Evolutionary conservation across 1,284 basidiomycete genomes (phyloP), one percentile per base, ranked within the genome.

Genomic region (Inonotus hispidus): DNA sequence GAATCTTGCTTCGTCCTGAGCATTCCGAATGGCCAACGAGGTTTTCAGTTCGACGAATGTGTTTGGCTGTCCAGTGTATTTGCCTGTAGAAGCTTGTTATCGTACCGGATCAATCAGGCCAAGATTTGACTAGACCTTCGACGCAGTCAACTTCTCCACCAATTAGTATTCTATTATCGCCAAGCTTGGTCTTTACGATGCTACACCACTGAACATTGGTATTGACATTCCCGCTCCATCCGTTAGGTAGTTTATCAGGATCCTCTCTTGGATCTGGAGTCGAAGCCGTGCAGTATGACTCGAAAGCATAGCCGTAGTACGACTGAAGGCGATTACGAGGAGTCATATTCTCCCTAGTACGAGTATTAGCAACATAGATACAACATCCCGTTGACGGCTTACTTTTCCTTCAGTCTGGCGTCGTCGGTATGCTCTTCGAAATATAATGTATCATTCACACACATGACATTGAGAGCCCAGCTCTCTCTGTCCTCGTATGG

Each of bases 101-200:
- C 37, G 25, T 37, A 14, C 29, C 7, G 10, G n/a, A 50, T 14
- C 21, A 19, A 56, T 56, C 63, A 63, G 50, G 41, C 27, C 32
- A 25, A 49, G 27, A 13, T 41, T 35, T 29, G 38, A 46, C 50
- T 50, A 46, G 62, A 92, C 91, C 88, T 70, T 84, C 77, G 16
- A 96, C 87, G 68, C 95, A 98, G 72, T 99, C 95, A 1, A 98
- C 95, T 73, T 98, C 95, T 13, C 96, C 96, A 0, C 95, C 95
- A 37, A 98, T 84, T 58, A 96, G 78, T 53, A 97, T 76, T n/a
- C 93, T 82, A 39, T 82, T 82, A 56, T 85, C 79, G 0, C 89
- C 93, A 3, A 98, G 82, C 63, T 92, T 93, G 2, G 93, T 94
- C 71, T 93, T 91, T 50, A 96, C 90, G 27, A 99, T 86, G 64